Conservation (phyloP, 176 grass and related monocot genomes). For the Aechmea fasciata region DNA sequence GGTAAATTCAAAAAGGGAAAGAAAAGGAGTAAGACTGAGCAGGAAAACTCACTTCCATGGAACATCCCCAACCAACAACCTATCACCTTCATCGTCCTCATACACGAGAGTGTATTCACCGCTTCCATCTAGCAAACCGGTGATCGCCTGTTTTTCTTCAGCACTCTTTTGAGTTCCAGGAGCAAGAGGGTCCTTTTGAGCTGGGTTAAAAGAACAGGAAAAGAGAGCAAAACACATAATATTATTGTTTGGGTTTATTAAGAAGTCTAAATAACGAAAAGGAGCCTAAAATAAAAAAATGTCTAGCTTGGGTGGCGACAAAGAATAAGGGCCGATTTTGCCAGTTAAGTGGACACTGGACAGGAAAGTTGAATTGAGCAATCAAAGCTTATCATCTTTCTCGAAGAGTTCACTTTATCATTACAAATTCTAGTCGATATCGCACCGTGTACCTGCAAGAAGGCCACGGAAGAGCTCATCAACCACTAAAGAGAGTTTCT, state of each 20-base stretch:
- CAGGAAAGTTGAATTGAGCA: background rate
- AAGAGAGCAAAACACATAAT: background rate
- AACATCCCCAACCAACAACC: conserved; percentile 62
- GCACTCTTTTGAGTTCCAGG: background rate
- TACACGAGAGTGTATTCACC: conserved; percentile 67
- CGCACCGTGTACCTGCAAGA: conserved; percentile 35
- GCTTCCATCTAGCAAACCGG: conserved; percentile 50
- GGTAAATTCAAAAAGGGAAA: background rate
- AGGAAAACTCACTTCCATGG: conserved; percentile 49
- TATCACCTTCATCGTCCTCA: conserved; percentile 69
- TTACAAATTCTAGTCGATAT: background rate
- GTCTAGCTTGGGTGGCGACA: background rate
- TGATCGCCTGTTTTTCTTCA: conserved; percentile 27
- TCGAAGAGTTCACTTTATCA: background rate
- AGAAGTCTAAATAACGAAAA: background rate
- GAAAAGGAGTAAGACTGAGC: background rate
- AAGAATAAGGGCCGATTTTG: background rate
- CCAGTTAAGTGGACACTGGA: background rate
- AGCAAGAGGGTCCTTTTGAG: conserved; percentile 28
- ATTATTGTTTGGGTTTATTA: no score
- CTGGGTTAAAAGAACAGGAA: conserved; percentile 12
- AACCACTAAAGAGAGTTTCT: conserved; percentile 39
- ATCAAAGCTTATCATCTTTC: background rate
- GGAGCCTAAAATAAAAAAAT: background rate
- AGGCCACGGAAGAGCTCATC: conserved; percentile 43